Base-by-base conservation (phyloP, 1,284 basidiomycete genomes). In the Malassezia arunalokei region DNA sequence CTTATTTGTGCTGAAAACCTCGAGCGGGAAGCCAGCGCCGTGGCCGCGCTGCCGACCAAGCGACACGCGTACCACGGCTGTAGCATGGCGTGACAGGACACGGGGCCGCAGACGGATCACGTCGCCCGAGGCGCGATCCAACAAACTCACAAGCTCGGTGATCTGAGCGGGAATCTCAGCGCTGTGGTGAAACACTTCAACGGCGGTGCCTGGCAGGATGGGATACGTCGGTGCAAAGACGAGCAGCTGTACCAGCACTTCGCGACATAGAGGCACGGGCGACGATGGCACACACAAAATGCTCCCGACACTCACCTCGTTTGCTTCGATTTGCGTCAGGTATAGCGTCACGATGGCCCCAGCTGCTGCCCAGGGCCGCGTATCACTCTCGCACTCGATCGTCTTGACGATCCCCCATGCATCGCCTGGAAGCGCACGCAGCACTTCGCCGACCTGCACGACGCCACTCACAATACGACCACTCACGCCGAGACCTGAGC, bases 181-280 rank as follows among this genome's bases (percentile, higher is more conserved):
- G 1, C 88, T 90, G 73, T 98, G 90, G 71, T 95, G 88, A 77
- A 88, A 96, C 5, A 98, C 76, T 32, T 71, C 70, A 72, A 91
- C 85, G 35, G 87, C 83, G 49, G 87, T 80, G 32, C 92, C 94
- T 0, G 82, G 79, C 14, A 85, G 87, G 60, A 99, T 85, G 0
- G 94, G 94, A 38, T 87, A 80, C 55, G 85, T 80, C 6, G 91
- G 81, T 71, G 96, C 91, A 71, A 99, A 98, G 2, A 95, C 82
- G 47, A 99, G 85, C 59, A 99, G 83, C 58, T 89, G 83, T 1
- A 89, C 89, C 1, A 79, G 81, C 73, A 96, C 92, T 5, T 77
- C 76, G 1, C 81, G 81, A 1, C 82, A 84, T 14, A 96, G 77
- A 1, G 85, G 85, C 8, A 92, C 82, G 4, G 74, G 76, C 3